Conservation (phyloP, 352 stramenopile genomes). For the Globisporangium cylindrosporum region DNA sequence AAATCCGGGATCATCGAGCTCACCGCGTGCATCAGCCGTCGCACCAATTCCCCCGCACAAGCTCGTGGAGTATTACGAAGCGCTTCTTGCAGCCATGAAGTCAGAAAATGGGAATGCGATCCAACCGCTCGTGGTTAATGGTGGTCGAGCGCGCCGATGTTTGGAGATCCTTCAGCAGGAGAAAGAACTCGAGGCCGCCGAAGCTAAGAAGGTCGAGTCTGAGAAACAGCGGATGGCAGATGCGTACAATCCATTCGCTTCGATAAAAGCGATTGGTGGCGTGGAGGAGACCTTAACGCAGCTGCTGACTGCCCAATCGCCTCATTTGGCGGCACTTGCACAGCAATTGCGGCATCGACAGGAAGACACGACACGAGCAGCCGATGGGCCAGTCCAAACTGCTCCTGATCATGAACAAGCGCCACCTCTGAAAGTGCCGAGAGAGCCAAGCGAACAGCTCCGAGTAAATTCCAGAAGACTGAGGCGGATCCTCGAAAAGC, state of each 20-base stretch:
- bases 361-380: conserved; percentile 31
- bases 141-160: conserved; percentile 18
- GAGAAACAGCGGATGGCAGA: conserved; percentile 20
- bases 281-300: conserved; percentile 44
- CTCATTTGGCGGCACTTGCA: conserved; percentile 22
- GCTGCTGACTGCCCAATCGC: conserved; percentile 29
- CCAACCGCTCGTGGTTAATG: neutral
- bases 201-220: conserved; percentile 15
- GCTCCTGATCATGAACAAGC: neutral
- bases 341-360: conserved; percentile 55
- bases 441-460: conserved; percentile 10
- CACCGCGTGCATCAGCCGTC: neutral
- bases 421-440: neutral
- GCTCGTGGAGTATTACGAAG: conserved; percentile 6
- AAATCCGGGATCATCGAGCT: neutral
- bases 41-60: neutral
- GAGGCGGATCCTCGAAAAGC: conserved; percentile 32
- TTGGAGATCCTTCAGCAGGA: conserved; percentile 40
- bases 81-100: neutral
- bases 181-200: conserved; percentile 27
- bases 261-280: conserved; percentile 48
- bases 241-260: conserved; percentile 55
- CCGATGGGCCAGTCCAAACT: neutral
- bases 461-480: conserved; percentile 36
- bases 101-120: neutral